phyloP scores from a whole-genome alignment of 2,329 filamentous ascomycete genomes.

The Penicillium frequentans region DNA sequence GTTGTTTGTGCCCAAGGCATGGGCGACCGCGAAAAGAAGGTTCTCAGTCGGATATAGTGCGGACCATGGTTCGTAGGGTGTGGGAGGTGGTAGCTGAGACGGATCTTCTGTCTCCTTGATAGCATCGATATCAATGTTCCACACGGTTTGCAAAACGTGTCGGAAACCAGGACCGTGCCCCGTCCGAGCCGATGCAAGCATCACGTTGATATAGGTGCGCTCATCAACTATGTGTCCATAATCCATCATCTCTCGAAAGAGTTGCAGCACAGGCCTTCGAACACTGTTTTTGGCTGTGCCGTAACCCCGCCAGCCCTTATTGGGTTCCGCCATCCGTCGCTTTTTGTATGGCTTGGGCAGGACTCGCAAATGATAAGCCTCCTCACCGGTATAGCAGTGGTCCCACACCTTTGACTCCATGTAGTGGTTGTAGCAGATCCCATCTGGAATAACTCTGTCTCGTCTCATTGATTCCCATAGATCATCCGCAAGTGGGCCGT shows the following conservation, averaged over 20 bases:
- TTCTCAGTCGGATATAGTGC: slow-evolving; percentile 58
- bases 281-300: slow-evolving; percentile 34
- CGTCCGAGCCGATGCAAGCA: slow-evolving; percentile 55
- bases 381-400: slow-evolving; percentile 37
- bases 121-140: slow-evolving; percentile 53
- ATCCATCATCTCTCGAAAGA: slow-evolving; percentile 52
- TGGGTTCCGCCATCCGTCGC: slow-evolving; percentile 20
- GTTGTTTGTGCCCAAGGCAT: slow-evolving; percentile 67
- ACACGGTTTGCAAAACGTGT: slow-evolving; percentile 52
- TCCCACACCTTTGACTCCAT: slow-evolving; percentile 54
- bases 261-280: slow-evolving; percentile 32
- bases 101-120: slow-evolving; percentile 37
- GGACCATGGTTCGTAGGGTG: slow-evolving; percentile 48
- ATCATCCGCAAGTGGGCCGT: slow-evolving; percentile 42
- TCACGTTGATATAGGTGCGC: slow-evolving; percentile 54
- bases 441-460: slow-evolving; percentile 12
- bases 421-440: slow-evolving; percentile 55
- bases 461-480: slow-evolving; percentile 50
- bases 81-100: slow-evolving; percentile 35
- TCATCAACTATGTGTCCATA: slow-evolving; percentile 49
- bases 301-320: slow-evolving; percentile 30
- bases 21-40: slow-evolving; percentile 66
- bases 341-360: slow-evolving; percentile 32
- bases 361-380: slow-evolving; percentile 42
- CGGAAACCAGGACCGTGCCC: slow-evolving; percentile 51